These are phyloP conservation scores for Haberlea rhodopensis DNA, from an alignment of 257 asterid species.

Conservation along the genomic window DNA sequence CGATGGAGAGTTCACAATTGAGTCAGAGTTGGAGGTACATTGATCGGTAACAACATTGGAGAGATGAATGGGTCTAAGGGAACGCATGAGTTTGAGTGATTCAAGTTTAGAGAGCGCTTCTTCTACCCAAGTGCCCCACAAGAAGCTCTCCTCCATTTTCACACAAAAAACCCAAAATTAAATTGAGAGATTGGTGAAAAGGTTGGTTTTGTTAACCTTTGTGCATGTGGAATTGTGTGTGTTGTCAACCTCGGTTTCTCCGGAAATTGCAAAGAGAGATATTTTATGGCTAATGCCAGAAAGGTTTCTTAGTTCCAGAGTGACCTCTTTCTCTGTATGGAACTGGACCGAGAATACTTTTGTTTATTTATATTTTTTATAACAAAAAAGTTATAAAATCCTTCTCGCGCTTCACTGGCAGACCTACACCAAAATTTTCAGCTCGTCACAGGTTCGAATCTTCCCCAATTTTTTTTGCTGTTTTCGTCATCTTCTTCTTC, in stretches of 20 bases:
- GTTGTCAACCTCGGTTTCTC: too few relatives aligned
- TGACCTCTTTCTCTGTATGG: too few relatives aligned
- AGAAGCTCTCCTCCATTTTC: constrained; percentile 37
- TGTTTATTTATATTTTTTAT: too few relatives aligned
- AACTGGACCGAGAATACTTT: too few relatives aligned
- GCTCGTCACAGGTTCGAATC: not conserved
- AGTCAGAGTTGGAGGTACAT: constrained; percentile 9
- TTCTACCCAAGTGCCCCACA: constrained; percentile 74
- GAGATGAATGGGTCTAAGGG: constrained; percentile 86
- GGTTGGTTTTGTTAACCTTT: not conserved
- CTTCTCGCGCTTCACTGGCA: too few relatives aligned
- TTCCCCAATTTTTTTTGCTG: too few relatives aligned
- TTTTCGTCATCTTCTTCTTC: not conserved
- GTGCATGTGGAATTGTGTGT: too few relatives aligned
- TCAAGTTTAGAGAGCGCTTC: constrained; percentile 58
- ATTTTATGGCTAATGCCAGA: too few relatives aligned
- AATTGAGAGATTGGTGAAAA: not conserved
- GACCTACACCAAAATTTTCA: not conserved
- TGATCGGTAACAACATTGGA: constrained; percentile 1
- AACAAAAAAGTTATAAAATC: too few relatives aligned
- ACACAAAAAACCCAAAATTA: constrained; percentile 6
- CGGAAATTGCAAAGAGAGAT: too few relatives aligned
- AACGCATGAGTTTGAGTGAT: constrained; percentile 65
- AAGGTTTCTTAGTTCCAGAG: too few relatives aligned
- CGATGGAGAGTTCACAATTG: constrained; percentile 9